Conservation (phyloP, 2,329 filamentous ascomycete species). For the Nannizziopsis barbatae region DNA sequence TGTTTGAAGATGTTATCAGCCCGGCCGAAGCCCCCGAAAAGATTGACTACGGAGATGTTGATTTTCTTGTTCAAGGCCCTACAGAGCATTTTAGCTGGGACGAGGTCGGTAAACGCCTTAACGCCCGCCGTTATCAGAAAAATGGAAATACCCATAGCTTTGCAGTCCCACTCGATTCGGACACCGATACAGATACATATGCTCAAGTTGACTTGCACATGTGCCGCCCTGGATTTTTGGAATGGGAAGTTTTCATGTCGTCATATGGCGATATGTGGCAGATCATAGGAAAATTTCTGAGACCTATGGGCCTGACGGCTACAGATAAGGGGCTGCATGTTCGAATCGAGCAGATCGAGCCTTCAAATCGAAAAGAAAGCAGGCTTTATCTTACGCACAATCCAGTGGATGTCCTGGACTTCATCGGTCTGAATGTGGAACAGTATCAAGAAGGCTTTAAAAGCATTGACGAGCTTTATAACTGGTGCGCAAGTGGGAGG, state of each 20-base stretch:
- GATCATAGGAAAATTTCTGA: conserved; percentile 6
- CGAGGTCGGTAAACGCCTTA: neutral
- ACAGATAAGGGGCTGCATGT: conserved; percentile 6
- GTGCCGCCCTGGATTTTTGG: conserved; percentile 3
- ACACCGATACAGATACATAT: neutral
- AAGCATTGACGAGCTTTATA: conserved; percentile 3
- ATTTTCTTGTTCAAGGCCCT: neutral
- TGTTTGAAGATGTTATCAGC: conserved; percentile 1
- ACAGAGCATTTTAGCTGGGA: neutral
- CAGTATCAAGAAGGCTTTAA: conserved; percentile 3
- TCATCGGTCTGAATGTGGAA: conserved; percentile 5
- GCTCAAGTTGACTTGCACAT: conserved; percentile 8
- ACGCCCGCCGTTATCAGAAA: neutral
- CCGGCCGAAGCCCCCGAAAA: conserved; percentile 8
- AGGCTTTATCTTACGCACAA: conserved; percentile 6
- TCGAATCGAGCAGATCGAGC: conserved; percentile 4
- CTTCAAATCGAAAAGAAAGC: conserved; percentile 2
- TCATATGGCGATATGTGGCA: conserved; percentile 6
- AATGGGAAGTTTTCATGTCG: conserved; percentile 6
- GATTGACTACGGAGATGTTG: conserved; percentile 6
- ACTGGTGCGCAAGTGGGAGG: conserved; percentile 4
- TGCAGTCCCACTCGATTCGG: neutral
- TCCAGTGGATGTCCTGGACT: neutral
- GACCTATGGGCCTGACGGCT: conserved; percentile 5
- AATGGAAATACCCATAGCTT: conserved; percentile 1